phyloP scores from a whole-genome alignment of 2,329 filamentous ascomycete species.

The Lasiodiplodia citricola region DNA sequence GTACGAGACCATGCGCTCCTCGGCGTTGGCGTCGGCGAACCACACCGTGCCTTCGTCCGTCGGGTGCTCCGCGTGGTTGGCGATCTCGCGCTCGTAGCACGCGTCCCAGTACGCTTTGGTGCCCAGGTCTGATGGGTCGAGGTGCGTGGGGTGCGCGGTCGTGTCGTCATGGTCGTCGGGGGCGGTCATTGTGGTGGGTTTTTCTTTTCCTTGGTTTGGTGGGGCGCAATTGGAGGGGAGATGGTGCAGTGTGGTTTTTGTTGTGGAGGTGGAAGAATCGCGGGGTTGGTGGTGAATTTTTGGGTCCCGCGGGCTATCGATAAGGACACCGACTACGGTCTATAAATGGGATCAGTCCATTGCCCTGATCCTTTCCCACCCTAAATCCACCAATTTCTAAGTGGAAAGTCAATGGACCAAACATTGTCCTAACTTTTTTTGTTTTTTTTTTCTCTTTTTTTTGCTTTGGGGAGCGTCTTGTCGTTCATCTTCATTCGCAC shows the following conservation, averaged over 20 bases:
- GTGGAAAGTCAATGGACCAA: too few species aligned
- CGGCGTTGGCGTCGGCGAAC: constrained; percentile 93
- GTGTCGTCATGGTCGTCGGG: neutral
- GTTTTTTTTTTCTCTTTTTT: too few species aligned
- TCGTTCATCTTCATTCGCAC: too few species aligned
- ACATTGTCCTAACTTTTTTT: too few species aligned
- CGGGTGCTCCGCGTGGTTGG: constrained; percentile 73
- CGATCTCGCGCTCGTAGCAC: constrained; percentile 73
- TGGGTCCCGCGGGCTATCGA: neutral
- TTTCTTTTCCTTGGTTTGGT: neutral
- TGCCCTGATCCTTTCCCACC: too few species aligned
- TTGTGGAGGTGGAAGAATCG: neutral
- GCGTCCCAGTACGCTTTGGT: constrained; percentile 72
- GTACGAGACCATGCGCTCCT: constrained; percentile 76
- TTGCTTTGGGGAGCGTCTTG: neutral
- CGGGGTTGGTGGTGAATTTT: neutral
- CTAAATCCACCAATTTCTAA: too few species aligned
- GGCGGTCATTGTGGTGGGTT: neutral
- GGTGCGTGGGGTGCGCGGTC: constrained; percentile 38
- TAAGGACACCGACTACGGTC: neutral
- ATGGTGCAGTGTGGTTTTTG: neutral
- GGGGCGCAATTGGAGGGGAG: neutral
- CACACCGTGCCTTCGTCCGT: constrained; percentile 87
- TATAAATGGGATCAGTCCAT: neutral
- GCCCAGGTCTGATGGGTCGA: constrained; percentile 80